Base-by-base conservation (phyloP, 169 alveolate species). In the Plasmodium berghei region DNA sequence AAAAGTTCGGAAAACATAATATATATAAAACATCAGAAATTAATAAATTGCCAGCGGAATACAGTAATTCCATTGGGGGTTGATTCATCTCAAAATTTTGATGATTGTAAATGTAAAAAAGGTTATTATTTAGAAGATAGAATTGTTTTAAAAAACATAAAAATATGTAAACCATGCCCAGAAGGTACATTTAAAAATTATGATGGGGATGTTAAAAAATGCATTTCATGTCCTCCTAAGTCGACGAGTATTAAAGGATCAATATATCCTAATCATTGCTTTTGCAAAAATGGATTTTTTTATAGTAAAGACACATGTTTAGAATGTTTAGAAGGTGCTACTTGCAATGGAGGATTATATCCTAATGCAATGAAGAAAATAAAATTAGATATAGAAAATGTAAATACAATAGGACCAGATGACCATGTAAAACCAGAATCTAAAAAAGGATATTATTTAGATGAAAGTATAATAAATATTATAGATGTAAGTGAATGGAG, bases 381-480 rank as follows among this genome's bases (percentile, higher is more conserved):
- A 24, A 58, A 52, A 24, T 63, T 49, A 16, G 95, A 80, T 67
- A 67, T 93, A 26, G 87, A 87, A 26, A 91, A 89, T 77, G 46
- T 80, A 1, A 85, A 61, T 14, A 34, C 6, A 34, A 93, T 92
- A 48, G 69, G 87, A n/a, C 16, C 48, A 26, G 93, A 92, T 10
- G 94, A 92, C 71, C 97, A 95, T 71, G 93, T 91, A 49, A 94
- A 92, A 72, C 97, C 97, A 34, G 93, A 87, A 46, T 93, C 97
- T 1, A 80, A 88, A 16, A 93, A 72, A 61, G 96, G 96, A 22
- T 95, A 93, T 80, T 95, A 73, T 66, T 72, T 95, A 74, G 94
- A 94, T 72, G 93, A 95, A 87, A 28, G 42, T 58, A 64, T 90
- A 34, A 90, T 75, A 24, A 87, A 22, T 22, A 59, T 67, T 49